phyloP scores from a whole-genome alignment of 2,329 filamentous ascomycete genomes.

The Sporothrix luriei region DNA sequence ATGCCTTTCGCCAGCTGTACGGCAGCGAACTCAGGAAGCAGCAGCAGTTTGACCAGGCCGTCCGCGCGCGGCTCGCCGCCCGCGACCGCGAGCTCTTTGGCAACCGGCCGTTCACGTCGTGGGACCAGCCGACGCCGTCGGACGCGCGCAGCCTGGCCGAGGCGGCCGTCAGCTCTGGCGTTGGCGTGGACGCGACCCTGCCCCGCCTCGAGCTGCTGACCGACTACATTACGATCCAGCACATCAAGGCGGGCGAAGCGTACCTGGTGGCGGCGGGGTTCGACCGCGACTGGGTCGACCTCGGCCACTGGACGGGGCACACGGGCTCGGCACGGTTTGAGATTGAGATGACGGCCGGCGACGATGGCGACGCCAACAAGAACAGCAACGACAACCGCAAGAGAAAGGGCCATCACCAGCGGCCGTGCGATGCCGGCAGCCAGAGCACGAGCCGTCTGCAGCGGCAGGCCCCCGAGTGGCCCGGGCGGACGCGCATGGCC shows the following conservation, averaged over 20 bases:
- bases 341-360: background rate
- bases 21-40: background rate
- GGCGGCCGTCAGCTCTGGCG: too few relatives aligned
- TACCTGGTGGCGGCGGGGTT: conserved; percentile 31
- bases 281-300: conserved; percentile 10
- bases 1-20: conserved; percentile 32
- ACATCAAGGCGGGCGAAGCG: conserved; percentile 25
- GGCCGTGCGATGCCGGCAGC: background rate
- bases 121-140: background rate
- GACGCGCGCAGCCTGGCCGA: background rate
- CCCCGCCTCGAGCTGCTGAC: conserved; percentile 19
- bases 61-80: background rate
- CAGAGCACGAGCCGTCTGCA: background rate
- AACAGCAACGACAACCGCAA: too few relatives aligned
- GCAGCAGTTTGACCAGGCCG: background rate
- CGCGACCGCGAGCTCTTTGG: conserved; percentile 12
- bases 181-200: background rate
- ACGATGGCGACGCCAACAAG: too few relatives aligned
- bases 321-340: conserved; percentile 28
- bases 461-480: background rate
- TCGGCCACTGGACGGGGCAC: conserved; percentile 32
- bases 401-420: conserved; percentile 5
- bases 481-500: background rate
- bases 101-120: conserved; percentile 8
- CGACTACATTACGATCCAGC: conserved; percentile 27